A percentile compares a stretch with the other conserved stretches of the same genome.
Conservation (phyloP, 2,329 filamentous ascomycete genomes). For the Talaromyces sp. region DNA sequence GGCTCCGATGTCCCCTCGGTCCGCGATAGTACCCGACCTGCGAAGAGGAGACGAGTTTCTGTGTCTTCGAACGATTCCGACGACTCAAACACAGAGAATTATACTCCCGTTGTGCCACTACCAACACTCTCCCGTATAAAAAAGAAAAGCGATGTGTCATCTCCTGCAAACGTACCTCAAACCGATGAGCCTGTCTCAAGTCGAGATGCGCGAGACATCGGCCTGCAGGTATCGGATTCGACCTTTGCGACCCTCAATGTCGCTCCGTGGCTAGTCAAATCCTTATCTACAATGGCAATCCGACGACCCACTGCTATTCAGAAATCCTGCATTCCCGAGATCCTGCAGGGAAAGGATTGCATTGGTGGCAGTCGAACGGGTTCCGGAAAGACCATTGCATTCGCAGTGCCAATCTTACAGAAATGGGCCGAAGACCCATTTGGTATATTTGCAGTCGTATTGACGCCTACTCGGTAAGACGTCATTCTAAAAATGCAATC, state of each 20-base stretch:
- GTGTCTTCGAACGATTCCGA: conserved; percentile 32
- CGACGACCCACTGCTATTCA: conserved; percentile 88
- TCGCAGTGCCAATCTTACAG: conserved; percentile 89
- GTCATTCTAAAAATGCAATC: background rate
- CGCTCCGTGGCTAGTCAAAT: conserved; percentile 80
- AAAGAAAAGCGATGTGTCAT: conserved; percentile 28
- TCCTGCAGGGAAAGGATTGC: conserved; percentile 83
- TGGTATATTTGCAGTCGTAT: conserved; percentile 80
- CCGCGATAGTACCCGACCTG: conserved; percentile 22
- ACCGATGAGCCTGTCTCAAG: conserved; percentile 34
- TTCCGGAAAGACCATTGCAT: conserved; percentile 95
- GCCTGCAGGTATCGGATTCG: conserved; percentile 41
- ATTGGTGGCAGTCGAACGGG: conserved; percentile 93
- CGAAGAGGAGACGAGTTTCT: conserved; percentile 38
- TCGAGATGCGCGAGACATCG: conserved; percentile 37
- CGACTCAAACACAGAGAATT: conserved; percentile 22
- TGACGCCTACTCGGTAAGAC: conserved; percentile 74
- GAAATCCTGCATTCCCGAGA: conserved; percentile 85
- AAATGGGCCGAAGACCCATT: conserved; percentile 88
- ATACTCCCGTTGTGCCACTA: conserved; percentile 23
- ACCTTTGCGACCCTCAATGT: conserved; percentile 70
- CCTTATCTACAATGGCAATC: conserved; percentile 73
- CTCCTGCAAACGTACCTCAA: conserved; percentile 13
- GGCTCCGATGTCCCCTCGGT: background rate
- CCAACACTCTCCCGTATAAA: conserved; percentile 39